A percentile compares a stretch with the other conserved stretches of the same genome.
These are phyloP conservation scores for Dictyostelium purpureum DNA, from an alignment of 78 protist genomes.

Conservation along the genomic window DNA sequence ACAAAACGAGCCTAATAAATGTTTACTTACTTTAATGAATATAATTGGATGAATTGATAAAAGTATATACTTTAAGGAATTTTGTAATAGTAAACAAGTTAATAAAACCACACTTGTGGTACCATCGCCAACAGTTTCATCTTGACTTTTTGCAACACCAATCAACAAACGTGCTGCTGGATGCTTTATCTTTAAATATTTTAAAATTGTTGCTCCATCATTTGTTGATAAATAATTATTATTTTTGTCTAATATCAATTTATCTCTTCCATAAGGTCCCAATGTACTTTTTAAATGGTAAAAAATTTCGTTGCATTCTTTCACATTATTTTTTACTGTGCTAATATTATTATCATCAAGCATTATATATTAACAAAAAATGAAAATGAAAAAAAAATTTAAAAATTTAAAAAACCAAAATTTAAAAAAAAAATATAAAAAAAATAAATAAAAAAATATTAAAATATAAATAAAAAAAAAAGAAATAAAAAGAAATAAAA, in stretches of 20 bases:
- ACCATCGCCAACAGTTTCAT: slow-evolving; percentile 72
- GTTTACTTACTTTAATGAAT: neutral
- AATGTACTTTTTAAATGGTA: slow-evolving; percentile 21
- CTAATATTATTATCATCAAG: neutral
- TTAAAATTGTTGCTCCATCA: slow-evolving; percentile 64
- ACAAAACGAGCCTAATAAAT: too few relatives aligned
- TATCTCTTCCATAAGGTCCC: slow-evolving; percentile 75
- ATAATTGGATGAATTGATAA: slow-evolving; percentile 35
- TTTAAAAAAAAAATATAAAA: too few relatives aligned
- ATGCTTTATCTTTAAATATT: slow-evolving; percentile 19
- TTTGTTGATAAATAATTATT: slow-evolving; percentile 29
- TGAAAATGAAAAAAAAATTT: too few relatives aligned
- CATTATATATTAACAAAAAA: neutral
- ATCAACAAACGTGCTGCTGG: slow-evolving; percentile 45
- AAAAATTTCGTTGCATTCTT: slow-evolving; percentile 10
- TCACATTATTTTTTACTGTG: slow-evolving; percentile 1
- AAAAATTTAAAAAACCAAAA: neutral
- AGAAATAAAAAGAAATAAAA: too few relatives aligned
- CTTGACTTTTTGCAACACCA: slow-evolving; percentile 32
- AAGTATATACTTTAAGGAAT: slow-evolving; percentile 11
- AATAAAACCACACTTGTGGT: slow-evolving; percentile 51
- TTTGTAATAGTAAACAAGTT: slow-evolving; percentile 28
- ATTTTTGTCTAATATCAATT: slow-evolving; percentile 25
- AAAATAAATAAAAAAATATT: too few relatives aligned
- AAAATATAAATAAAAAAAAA: too few relatives aligned